Evolutionary conservation across 176 grass and related monocot genomes (phyloP), one percentile per base, ranked within the genome.

Genomic region (Tillandsia fasciculata): DNA sequence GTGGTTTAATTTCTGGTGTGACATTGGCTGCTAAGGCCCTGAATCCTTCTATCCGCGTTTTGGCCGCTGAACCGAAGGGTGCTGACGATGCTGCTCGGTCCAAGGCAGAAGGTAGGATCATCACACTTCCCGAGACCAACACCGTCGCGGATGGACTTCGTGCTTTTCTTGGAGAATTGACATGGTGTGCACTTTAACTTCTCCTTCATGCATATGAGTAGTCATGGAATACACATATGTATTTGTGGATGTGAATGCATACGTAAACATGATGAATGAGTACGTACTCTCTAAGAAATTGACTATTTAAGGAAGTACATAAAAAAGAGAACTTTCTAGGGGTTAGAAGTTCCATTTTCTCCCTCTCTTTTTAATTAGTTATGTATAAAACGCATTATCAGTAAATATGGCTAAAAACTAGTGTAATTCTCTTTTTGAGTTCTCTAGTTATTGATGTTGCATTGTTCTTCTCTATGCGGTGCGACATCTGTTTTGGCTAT

Each of bases 61-160:
- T 96, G 27, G 92, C 88, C 70, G 92, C 88, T 64, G 92, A 96
- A 69, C 92, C 92, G 63, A 89, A 75, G 70, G 92, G 92, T 50
- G 92, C 92, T 85, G 76, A 92, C 69, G 92, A 96, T 81, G 80
- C 92, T 73, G 76, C 85, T 28, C 88, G 83, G 71, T 96, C 92
- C 49, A 96, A 96, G 73, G 78, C 77, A 80, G 80, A 83, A 82
- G 85, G 88, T 73, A 84, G 23, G 49, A 91, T 96, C 70, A 70
- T 96, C 20, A 96, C 71, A 51, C 69, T 92, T 76, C 48, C 83
- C 51, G 77, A 87, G 15, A 87, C 88, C 26, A 76, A 83, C 26
- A 96, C 92, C 14, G 85, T 96, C 72, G 88, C 92, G 84, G 92
- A 96, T 81, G 92, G 92, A 15, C 76, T 96, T 18, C 75, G 92